Evolutionary conservation across 2,329 filamentous ascomycete species (phyloP).

Genomic region (Paraconiothyrium brasiliense): DNA sequence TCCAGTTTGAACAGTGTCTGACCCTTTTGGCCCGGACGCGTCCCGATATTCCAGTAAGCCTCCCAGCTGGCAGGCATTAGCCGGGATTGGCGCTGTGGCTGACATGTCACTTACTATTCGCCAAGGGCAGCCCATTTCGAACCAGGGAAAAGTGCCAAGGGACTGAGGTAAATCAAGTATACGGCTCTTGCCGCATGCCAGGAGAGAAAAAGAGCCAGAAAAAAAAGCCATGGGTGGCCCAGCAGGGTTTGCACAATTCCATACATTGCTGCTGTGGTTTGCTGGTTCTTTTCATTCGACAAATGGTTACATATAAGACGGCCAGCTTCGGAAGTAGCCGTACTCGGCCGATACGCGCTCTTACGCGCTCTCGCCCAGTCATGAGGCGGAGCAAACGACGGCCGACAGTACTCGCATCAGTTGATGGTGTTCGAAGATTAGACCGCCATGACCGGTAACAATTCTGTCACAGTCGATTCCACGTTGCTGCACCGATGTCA

Average conservation of each 20-base stretch:
- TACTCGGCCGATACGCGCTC: constrained; percentile 1
- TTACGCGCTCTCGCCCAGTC: neutral
- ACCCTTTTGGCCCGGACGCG: neutral
- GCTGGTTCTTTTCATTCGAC: neutral
- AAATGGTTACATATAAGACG: neutral
- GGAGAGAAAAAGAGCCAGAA: neutral
- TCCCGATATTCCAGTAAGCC: neutral
- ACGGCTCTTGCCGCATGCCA: neutral
- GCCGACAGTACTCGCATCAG: neutral
- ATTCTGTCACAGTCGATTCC: neutral
- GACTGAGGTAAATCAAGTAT: neutral
- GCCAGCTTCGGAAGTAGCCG: neutral
- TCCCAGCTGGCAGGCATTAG: neutral
- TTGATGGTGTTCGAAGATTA: neutral
- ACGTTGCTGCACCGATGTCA: neutral
- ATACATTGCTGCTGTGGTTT: neutral
- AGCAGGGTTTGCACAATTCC: neutral
- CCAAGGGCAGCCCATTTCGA: neutral
- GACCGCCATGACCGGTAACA: neutral
- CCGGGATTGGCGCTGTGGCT: neutral
- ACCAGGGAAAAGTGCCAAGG: neutral
- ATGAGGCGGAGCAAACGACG: neutral
- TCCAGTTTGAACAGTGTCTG: neutral
- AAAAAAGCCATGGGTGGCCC: neutral
- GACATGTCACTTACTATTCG: neutral